Conservation (phyloP, 768 basidiomycete genomes). For the Amanita pallidorosea region DNA sequence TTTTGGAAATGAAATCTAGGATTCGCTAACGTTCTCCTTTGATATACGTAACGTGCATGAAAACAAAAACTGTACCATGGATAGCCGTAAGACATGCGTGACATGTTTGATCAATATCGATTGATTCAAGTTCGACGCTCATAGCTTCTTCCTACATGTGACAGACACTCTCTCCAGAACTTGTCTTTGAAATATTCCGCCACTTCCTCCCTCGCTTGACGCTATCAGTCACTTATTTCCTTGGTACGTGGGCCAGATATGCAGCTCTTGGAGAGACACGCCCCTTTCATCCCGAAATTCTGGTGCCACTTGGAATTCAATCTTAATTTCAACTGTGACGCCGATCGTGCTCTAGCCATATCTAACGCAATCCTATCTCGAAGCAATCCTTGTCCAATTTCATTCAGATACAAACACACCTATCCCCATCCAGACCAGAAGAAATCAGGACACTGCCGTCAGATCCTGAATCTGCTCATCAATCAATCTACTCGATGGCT, state of each 20-base stretch:
- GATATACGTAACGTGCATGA: no score
- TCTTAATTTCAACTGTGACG: background rate
- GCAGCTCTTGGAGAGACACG: background rate
- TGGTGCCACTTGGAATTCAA: background rate
- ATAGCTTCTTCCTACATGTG: background rate
- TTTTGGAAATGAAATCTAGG: no score
- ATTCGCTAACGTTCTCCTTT: no score
- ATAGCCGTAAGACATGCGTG: no score
- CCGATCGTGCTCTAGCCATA: background rate
- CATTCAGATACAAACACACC: background rate
- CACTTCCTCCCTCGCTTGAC: background rate
- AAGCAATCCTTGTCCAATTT: background rate
- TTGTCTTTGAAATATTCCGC: background rate
- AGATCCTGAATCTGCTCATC: background rate
- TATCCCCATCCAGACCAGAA: no score
- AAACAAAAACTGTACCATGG: no score
- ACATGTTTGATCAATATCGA: no score
- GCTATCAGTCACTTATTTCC: background rate
- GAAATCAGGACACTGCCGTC: background rate
- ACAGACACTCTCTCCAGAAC: background rate
- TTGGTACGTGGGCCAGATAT: background rate
- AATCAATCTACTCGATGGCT: background rate
- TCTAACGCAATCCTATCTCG: background rate
- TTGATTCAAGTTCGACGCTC: background rate
- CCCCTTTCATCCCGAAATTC: background rate